These are phyloP conservation scores for Brassica rapa DNA, from an alignment of 345 rosid genomes.

Conservation along the genomic window DNA sequence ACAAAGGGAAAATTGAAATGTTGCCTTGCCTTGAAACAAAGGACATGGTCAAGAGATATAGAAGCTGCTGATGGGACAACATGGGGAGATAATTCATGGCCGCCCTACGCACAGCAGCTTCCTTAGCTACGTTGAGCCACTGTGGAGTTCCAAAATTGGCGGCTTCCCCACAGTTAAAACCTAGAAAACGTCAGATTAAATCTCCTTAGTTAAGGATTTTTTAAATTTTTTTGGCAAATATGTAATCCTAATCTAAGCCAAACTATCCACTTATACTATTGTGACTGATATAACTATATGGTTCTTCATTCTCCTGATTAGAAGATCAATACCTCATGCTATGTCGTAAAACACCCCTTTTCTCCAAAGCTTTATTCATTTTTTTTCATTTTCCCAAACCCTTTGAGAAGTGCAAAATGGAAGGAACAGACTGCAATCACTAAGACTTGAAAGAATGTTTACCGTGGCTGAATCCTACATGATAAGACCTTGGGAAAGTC, in stretches of 20 bases:
- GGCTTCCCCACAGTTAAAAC: constrained; percentile 99
- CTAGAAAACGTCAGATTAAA: constrained; percentile 38
- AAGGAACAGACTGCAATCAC: constrained; percentile 23
- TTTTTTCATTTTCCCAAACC: constrained; percentile 21
- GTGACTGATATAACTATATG: constrained; percentile 5
- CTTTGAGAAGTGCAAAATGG: constrained; percentile 21
- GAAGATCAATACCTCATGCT: constrained; percentile 22
- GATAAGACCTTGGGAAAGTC: constrained; percentile 99
- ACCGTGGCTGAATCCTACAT: constrained; percentile 99
- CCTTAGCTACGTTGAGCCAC: constrained; percentile 96
- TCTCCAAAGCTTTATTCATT: constrained; percentile 14
- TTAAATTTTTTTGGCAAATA: neutral
- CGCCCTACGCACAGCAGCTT: constrained; percentile 98
- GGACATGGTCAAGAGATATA: constrained; percentile 97
- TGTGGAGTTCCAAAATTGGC: constrained; percentile 98
- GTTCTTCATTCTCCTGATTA: constrained; percentile 16
- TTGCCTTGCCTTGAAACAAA: constrained; percentile 73
- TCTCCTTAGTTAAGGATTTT: constrained; percentile 18
- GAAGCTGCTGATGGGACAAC: constrained; percentile 98
- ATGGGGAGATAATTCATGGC: constrained; percentile 99
- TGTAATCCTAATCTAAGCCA: constrained; percentile 14
- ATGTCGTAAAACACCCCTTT: constrained; percentile 21
- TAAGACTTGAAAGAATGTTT: constrained; percentile 41
- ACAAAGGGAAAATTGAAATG: constrained; percentile 27
- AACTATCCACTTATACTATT: constrained; percentile 13